A percentile compares a stretch with the other conserved stretches of the same genome.
Conservation (phyloP, 73 alveolate genomes). For the Breviolum minutum region DNA sequence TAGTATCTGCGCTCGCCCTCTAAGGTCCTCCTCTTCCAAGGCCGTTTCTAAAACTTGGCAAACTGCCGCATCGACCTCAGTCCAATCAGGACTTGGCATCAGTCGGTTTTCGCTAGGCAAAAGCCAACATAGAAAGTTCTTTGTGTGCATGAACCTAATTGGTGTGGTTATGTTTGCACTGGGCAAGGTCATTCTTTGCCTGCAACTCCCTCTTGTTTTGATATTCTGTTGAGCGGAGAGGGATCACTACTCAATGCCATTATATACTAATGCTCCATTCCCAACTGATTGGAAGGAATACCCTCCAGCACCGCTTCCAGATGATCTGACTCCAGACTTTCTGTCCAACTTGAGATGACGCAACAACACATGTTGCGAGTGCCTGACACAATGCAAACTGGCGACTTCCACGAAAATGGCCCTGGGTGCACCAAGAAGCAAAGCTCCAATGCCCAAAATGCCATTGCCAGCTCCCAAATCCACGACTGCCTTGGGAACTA, state of each 20-base stretch:
- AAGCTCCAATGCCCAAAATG: slow-evolving; percentile 72
- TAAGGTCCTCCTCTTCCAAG: slow-evolving; percentile 21
- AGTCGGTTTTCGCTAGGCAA: too few species aligned
- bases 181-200: too few species aligned
- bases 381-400: background rate
- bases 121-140: too few species aligned
- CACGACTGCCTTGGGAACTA: background rate
- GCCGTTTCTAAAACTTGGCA: slow-evolving; percentile 20
- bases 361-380: background rate
- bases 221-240: too few species aligned
- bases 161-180: too few species aligned
- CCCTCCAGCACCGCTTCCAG: too few species aligned
- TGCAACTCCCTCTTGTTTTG: too few species aligned
- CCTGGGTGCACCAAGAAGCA: slow-evolving; percentile 89
- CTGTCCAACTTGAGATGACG: background rate
- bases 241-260: too few species aligned
- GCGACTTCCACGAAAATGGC: slow-evolving; percentile 48
- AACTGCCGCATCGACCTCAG: slow-evolving; percentile 18
- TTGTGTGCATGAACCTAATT: too few species aligned
- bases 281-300: background rate
- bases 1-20: slow-evolving; percentile 48
- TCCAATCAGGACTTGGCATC: background rate
- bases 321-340: background rate
- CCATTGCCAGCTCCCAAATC: slow-evolving; percentile 89
- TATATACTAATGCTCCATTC: too few species aligned